Evolutionary conservation across 192 early-diverging fungal species (phyloP).

Genomic region (Linnemannia zychae): DNA sequence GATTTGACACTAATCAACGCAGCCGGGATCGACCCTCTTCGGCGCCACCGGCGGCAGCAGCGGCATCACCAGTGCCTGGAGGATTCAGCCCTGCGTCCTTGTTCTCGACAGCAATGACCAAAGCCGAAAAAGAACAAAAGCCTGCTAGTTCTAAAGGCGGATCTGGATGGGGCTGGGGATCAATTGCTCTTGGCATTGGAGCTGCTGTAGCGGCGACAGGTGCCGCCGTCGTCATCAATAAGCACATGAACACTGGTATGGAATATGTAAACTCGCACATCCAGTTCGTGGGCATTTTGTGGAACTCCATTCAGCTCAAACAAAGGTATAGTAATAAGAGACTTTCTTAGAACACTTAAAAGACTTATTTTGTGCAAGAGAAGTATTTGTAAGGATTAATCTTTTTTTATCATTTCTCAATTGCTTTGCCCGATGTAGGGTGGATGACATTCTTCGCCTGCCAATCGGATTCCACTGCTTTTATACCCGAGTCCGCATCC

Average conservation of each 20-base stretch:
- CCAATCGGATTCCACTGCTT: constrained; percentile 56
- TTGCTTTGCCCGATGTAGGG: not conserved
- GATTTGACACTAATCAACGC: constrained; percentile 2
- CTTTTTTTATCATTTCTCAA: not conserved
- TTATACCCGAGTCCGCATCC: constrained; percentile 58
- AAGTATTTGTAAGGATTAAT: not conserved
- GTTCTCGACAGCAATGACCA: constrained; percentile 18
- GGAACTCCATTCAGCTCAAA: constrained; percentile 47
- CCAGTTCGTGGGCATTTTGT: constrained; percentile 66
- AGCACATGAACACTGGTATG: constrained; percentile 51
- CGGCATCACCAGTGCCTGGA: constrained; percentile 1
- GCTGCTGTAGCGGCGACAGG: constrained; percentile 59
- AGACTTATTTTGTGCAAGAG: not conserved
- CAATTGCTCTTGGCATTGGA: constrained; percentile 54
- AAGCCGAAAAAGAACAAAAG: constrained; percentile 8
- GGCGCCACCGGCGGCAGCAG: not conserved
- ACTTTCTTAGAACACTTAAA: not conserved
- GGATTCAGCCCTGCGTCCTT: constrained; percentile 24
- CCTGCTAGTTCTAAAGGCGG: constrained; percentile 6
- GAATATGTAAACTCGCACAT: constrained; percentile 59
- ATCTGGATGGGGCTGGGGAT: constrained; percentile 60
- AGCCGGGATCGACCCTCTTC: not conserved
- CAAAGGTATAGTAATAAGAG: constrained; percentile 49
- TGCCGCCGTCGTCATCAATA: constrained; percentile 53
- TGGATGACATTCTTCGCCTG: constrained; percentile 15